Evolutionary conservation across 1,139 yeast genomes (phyloP), one percentile per base, ranked within the genome.

Genomic region (Pichia sp.): DNA sequence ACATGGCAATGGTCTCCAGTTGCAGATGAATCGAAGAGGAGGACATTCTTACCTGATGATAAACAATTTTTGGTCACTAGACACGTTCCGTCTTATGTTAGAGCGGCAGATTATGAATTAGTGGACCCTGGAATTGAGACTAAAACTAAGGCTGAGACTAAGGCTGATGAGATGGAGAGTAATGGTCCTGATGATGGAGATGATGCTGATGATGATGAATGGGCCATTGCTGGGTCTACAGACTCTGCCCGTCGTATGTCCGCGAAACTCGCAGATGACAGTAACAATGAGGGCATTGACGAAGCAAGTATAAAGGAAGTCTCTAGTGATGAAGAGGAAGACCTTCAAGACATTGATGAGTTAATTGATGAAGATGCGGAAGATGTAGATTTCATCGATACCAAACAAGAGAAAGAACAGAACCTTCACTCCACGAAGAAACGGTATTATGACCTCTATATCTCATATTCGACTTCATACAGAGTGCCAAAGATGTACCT

Each of bases 1-100:
- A 93, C 97, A 0, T 91, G 99, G 98, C 75, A 78, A 46, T 91
- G 99, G 98, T 69, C 80, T 7, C 64, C 78, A 4, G n/a, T n/a
- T n/a, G 78, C 86, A 9, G 80, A 93, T 16, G 64, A 70, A 10
- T 60, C 66, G 6, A 72, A 71, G 49, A 70, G 62, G 37, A 73
- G 83, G 48, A 80, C 76, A 44, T 91, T 86, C 51, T 63, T 91
- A 44, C 98, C 98, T 0, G 60, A 64, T 1, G 91, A 85, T 47
- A 91, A 86, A 60, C 98, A 91, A 60, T 85, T 71, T 48, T 63
- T 91, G 32, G 82, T 91, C 6, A 87, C 96, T 0, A 73, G 75
- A 51, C 95, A 86, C 55, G 96, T 91, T 4, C 96, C 97, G 2
- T 80, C 91, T 32, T 74, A 74, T 53, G 76, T 74, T 37, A 65